Evolutionary conservation across 768 basidiomycete genomes (phyloP).

Genomic region (Suillus sp.): DNA sequence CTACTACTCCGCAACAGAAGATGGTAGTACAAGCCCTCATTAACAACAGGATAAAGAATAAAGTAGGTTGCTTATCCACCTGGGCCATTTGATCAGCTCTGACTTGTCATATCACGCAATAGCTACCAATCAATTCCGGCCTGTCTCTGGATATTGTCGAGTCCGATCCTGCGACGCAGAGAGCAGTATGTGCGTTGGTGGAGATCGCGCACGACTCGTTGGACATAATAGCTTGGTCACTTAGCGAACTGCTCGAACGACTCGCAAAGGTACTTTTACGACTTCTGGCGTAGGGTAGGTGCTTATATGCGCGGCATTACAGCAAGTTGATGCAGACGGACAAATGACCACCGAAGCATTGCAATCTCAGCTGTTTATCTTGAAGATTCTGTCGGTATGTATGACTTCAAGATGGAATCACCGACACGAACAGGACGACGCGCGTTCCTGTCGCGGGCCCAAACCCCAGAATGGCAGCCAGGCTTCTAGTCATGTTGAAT

Average conservation of each 20-base stretch:
- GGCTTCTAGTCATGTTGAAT: slow-evolving; percentile 35
- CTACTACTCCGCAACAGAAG: slow-evolving; percentile 73
- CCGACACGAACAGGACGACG: slow-evolving; percentile 42
- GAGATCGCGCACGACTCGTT: slow-evolving; percentile 76
- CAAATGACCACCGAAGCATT: slow-evolving; percentile 67
- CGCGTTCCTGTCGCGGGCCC: slow-evolving; percentile 46
- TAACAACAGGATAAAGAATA: slow-evolving; percentile 69
- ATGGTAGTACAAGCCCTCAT: slow-evolving; percentile 74
- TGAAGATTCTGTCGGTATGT: slow-evolving; percentile 77
- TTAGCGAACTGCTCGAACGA: slow-evolving; percentile 78
- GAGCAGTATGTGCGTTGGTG: slow-evolving; percentile 78
- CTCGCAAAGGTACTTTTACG: slow-evolving; percentile 63
- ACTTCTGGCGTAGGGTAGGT: slow-evolving; percentile 4
- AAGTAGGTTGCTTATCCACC: slow-evolving; percentile 47
- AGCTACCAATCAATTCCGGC: slow-evolving; percentile 90
- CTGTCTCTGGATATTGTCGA: slow-evolving; percentile 72
- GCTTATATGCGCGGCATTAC: slow-evolving; percentile 21
- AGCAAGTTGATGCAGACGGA: slow-evolving; percentile 59
- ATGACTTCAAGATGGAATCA: slow-evolving; percentile 76
- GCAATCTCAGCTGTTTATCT: slow-evolving; percentile 84
- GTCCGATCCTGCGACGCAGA: slow-evolving; percentile 70
- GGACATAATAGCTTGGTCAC: slow-evolving; percentile 76
- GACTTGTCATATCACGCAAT: slow-evolving; percentile 4
- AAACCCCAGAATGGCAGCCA: slow-evolving; percentile 30
- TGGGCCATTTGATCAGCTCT: slow-evolving; percentile 7